phyloP scores from a whole-genome alignment of 2,329 filamentous ascomycete genomes.

The Calonectria ilicicola region DNA sequence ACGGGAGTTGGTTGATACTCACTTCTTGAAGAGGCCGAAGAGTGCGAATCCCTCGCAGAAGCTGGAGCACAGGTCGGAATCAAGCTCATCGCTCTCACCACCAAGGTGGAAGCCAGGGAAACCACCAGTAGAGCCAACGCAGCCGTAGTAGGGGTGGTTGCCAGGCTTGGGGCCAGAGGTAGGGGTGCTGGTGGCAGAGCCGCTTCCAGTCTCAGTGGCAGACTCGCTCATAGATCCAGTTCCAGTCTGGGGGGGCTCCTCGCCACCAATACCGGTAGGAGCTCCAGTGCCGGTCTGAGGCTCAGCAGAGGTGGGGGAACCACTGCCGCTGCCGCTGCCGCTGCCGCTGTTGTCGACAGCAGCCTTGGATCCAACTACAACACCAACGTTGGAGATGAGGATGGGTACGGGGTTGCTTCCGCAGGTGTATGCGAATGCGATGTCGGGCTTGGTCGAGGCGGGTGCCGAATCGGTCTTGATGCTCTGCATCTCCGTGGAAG shows the following conservation, averaged over 20 bases:
- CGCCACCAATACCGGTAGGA: too few relatives aligned
- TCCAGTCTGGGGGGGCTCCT: background rate
- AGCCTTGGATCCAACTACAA: background rate
- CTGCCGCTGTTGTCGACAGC: background rate
- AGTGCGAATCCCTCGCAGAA: background rate
- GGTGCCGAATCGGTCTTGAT: background rate
- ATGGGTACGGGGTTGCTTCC: background rate
- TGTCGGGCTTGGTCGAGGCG: background rate
- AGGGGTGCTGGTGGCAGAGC: conserved; percentile 35
- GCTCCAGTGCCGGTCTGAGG: too few relatives aligned
- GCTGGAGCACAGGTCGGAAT: background rate
- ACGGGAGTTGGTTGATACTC: conserved; percentile 12
- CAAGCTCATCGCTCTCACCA: background rate
- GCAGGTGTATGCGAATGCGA: background rate
- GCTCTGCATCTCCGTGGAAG: background rate
- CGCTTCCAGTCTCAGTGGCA: conserved; percentile 29
- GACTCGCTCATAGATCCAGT: background rate
- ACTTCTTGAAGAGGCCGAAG: conserved; percentile 43
- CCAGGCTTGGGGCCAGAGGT: conserved; percentile 29
- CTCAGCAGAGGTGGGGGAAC: background rate
- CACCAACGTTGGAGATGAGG: conserved; percentile 39
- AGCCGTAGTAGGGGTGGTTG: conserved; percentile 43
- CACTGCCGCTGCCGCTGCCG: too few relatives aligned
- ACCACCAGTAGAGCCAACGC: conserved; percentile 33
- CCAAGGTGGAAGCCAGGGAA: background rate